Percentiles rank a stretch among this genome's conserved stretches.
Evolutionary conservation across 257 asterid species (phyloP).

Genomic region (Echites panduratus): DNA sequence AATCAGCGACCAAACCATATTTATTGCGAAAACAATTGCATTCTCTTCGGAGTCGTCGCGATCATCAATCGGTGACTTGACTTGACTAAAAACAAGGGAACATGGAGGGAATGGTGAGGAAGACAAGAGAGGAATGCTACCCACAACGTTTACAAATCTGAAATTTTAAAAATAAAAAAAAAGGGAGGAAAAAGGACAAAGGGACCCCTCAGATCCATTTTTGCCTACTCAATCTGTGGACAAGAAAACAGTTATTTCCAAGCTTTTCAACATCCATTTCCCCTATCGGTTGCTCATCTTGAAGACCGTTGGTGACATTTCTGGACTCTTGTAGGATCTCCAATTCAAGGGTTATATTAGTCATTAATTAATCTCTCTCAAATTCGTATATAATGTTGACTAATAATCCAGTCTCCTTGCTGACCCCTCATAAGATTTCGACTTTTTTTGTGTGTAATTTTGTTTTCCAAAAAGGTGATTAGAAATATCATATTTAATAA

Average conservation of each 20-base stretch:
- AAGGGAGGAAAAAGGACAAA: neutral
- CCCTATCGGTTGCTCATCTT: slow-evolving; percentile 9
- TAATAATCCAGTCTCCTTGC: neutral
- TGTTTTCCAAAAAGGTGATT: neutral
- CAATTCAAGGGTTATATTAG: slow-evolving; percentile 11
- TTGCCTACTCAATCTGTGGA: slow-evolving; percentile 17
- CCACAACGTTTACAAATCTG: slow-evolving; percentile 15
- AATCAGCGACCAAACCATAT: slow-evolving; percentile 20
- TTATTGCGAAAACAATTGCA: slow-evolving; percentile 29
- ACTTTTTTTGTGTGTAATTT: neutral
- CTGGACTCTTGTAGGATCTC: slow-evolving; percentile 18
- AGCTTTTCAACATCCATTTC: slow-evolving; percentile 14
- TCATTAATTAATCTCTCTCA: too few relatives aligned
- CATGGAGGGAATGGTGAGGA: slow-evolving; percentile 28
- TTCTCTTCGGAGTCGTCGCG: slow-evolving; percentile 23
- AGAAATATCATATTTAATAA: neutral
- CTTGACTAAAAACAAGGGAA: slow-evolving; percentile 23
- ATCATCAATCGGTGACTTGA: slow-evolving; percentile 5
- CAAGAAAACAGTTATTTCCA: slow-evolving; percentile 23
- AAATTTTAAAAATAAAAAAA: neutral
- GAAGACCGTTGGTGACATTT: slow-evolving; percentile 21
- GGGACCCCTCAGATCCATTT: slow-evolving; percentile 14
- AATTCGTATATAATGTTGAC: neutral
- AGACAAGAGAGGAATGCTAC: slow-evolving; percentile 37
- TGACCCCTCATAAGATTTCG: neutral